phyloP scores from a whole-genome alignment of 192 early-diverging fungal genomes.

The Coemansia erecta region DNA sequence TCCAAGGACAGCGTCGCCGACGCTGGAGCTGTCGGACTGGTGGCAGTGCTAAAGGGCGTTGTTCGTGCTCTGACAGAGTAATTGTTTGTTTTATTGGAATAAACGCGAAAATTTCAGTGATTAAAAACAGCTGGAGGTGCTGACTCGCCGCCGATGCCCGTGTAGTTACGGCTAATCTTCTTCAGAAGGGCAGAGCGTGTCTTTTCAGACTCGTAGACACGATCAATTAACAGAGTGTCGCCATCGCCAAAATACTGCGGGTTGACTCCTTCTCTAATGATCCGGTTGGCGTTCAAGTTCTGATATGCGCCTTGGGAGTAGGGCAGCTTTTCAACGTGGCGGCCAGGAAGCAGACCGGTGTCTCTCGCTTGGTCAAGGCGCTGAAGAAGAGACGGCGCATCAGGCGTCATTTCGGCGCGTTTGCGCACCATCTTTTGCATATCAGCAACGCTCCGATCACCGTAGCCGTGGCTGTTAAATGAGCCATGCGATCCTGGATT shows the following conservation, averaged over 20 bases:
- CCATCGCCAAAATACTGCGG: constrained; percentile 42
- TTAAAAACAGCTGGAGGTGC: constrained; percentile 35
- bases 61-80: constrained; percentile 32
- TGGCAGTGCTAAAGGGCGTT: constrained; percentile 57
- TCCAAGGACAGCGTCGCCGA: constrained; percentile 51
- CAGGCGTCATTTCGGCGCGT: constrained; percentile 37
- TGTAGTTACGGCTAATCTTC: constrained; percentile 40
- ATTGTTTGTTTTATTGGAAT: background rate
- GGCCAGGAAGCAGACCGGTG: constrained; percentile 26
- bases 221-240: constrained; percentile 46
- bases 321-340: constrained; percentile 22
- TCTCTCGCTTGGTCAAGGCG: constrained; percentile 36
- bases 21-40: constrained; percentile 65
- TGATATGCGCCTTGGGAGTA: constrained; percentile 48
- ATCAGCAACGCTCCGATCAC: constrained; percentile 5
- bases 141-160: constrained; percentile 35
- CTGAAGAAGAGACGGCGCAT: constrained; percentile 43
- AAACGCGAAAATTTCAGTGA: constrained; percentile 4
- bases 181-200: constrained; percentile 33
- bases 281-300: constrained; percentile 15
- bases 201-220: constrained; percentile 41
- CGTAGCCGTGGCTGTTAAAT: background rate
- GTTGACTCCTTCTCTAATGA: constrained; percentile 18
- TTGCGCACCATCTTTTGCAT: constrained; percentile 19
- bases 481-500: background rate